Conservation (phyloP, 2,329 filamentous ascomycete genomes). For the Ophiostoma pallidulum region DNA sequence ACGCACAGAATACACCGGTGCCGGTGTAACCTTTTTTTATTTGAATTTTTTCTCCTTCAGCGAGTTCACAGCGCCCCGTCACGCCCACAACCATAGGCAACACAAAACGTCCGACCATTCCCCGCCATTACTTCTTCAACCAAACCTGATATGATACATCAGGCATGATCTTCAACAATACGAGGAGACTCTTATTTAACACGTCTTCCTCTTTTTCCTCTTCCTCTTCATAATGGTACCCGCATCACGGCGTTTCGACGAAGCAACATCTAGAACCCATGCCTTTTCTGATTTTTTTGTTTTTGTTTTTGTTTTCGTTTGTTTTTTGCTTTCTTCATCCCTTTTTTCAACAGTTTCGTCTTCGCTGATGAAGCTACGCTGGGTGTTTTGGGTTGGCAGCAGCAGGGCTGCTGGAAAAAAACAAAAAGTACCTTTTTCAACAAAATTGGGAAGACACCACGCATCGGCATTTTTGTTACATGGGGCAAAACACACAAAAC, state of each 20-base stretch:
- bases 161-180: constrained; percentile 11
- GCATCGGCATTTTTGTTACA: background rate
- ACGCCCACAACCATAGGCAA: no score
- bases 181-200: constrained; percentile 12
- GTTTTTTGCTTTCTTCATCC: background rate
- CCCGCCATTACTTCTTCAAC: background rate
- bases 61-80: no score
- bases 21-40: background rate
- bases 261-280: constrained; percentile 4
- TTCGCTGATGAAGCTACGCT: background rate
- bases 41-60: no score
- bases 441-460: constrained; percentile 16
- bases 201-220: constrained; percentile 9
- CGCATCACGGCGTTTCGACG: constrained; percentile 5
- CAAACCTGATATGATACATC: background rate
- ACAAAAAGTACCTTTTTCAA: constrained; percentile 18
- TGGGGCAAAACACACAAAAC: constrained; percentile 4
- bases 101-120: no score
- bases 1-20: background rate
- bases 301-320: background rate
- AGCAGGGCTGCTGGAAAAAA: background rate
- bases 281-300: no score
- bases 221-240: background rate
- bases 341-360: background rate
- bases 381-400: background rate